Evolutionary conservation across 257 asterid genomes (phyloP).

Genomic region (Salvia hispanica): DNA sequence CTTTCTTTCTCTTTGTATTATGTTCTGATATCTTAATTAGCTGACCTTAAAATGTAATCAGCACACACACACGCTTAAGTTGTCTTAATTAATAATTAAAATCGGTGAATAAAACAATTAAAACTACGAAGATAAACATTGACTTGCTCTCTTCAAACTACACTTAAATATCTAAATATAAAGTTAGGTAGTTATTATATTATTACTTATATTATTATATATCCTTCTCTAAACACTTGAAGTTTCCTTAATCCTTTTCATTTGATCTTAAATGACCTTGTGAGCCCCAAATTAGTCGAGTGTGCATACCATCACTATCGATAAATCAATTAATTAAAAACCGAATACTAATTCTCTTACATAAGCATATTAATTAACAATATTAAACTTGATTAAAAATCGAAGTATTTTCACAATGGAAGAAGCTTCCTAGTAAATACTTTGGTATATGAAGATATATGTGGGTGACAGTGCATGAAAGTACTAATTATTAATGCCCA

Average conservation of each 20-base stretch:
- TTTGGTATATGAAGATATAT: neutral
- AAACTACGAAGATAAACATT: neutral
- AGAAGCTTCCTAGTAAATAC: conserved; percentile 29
- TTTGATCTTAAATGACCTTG: conserved; percentile 12
- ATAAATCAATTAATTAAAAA: conserved; percentile 5
- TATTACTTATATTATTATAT: neutral
- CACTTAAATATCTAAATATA: neutral
- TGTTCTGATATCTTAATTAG: neutral
- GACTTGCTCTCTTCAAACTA: neutral
- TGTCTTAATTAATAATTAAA: neutral
- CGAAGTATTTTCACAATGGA: conserved; percentile 2
- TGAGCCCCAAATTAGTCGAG: conserved; percentile 8
- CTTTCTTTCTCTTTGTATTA: too few relatives aligned
- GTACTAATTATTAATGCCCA: conserved; percentile 15
- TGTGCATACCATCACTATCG: neutral
- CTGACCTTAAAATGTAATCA: neutral
- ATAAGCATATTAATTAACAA: neutral
- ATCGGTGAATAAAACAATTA: neutral
- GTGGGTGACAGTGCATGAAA: conserved; percentile 26
- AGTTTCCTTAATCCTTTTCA: conserved; percentile 16
- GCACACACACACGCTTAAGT: neutral
- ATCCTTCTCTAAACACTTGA: conserved; percentile 5
- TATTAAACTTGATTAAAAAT: neutral
- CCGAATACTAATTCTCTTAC: neutral
- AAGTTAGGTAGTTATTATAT: neutral